Base-by-base conservation (phyloP, 352 stramenopile genomes). In the Pythium insidiosum region DNA sequence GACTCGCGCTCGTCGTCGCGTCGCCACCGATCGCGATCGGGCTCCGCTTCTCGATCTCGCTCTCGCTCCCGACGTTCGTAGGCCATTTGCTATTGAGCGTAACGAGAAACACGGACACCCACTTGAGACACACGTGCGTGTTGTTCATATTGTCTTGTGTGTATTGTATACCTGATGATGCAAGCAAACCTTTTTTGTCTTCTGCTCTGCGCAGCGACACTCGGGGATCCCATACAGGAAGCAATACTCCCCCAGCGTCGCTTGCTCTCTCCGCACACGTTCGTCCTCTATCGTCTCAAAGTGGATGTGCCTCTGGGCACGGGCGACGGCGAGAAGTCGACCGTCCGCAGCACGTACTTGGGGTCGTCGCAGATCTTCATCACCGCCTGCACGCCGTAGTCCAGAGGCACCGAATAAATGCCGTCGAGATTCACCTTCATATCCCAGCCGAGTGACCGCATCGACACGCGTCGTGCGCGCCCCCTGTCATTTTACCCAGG, bases 401-500 rank as follows among this genome's bases (percentile, higher is more conserved):
- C 80, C 46, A 94, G 56, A 18, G 81, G 81, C 45, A 94, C 77
- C 6, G 81, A 91, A 59, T 88, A 90, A 35, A 94, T 85, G 18
- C 81, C 81, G 38, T 94, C 81, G 29, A 94, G 68, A 43, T 87
- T 90, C 33, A 94, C 74, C 53, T 84, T 86, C 79, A 91, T 94
- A 73, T 94, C 81, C 81, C 81, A 94, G 16, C 81, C 81, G 22
- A 94, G 73, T 18, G 81, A 94, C 34, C 79, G 69, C 76, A 94
- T 89, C 24, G 81, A 94, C 40, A 94, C 79, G 21, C 81, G 76
- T 6, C 81, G 76, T 50, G 75, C 78, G 55, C 81, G 82, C 16
- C 81, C 81, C 61, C 81, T 89, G 43, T 23, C 53, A 9, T 41
- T 48, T n/a, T n/a, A n/a, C n/a, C n/a, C n/a, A n/a, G n/a, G n/a